A percentile compares a stretch with the other conserved stretches of the same genome.
phyloP scores from a whole-genome alignment of 208 protist genomes.

The Leishmania gerbilli region DNA sequence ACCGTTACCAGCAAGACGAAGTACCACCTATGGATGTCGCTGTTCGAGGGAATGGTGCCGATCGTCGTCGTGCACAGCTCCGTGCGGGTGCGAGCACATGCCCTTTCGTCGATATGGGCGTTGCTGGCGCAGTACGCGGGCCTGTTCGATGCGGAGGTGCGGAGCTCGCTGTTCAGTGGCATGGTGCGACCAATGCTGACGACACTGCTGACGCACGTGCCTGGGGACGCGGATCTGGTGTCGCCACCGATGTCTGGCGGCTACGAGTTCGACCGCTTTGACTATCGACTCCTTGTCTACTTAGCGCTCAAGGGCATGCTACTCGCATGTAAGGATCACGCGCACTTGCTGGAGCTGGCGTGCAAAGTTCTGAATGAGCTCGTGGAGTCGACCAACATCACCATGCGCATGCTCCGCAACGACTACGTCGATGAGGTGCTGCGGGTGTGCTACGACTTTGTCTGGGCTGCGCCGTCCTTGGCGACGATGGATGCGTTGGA shows the following conservation, averaged over 20 bases:
- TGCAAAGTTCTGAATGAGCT: conserved; percentile 50
- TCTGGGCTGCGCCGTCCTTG: conserved; percentile 30
- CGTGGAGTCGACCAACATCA: conserved; percentile 23
- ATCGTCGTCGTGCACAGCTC: conserved; percentile 74
- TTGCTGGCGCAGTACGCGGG: conserved; percentile 61
- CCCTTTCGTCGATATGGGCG: conserved; percentile 60
- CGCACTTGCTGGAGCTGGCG: conserved; percentile 48
- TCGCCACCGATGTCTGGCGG: conserved; percentile 19
- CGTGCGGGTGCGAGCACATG: conserved; percentile 68
- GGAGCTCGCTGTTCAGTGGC: conserved; percentile 60
- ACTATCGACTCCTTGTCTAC: conserved; percentile 79
- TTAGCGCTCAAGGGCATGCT: conserved; percentile 71
- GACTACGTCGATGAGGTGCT: conserved; percentile 54
- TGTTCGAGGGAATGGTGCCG: conserved; percentile 81
- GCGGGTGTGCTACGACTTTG: conserved; percentile 57
- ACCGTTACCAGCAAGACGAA: conserved; percentile 53
- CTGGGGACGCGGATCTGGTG: conserved; percentile 18
- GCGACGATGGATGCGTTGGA: conserved; percentile 22
- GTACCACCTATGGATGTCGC: conserved; percentile 82
- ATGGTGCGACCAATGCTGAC: conserved; percentile 68
- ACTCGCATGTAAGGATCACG: conserved; percentile 43
- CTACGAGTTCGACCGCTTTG: conserved; percentile 39
- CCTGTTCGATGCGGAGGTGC: conserved; percentile 61
- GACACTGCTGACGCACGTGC: conserved; percentile 53
- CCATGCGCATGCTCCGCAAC: conserved; percentile 41